phyloP scores from a whole-genome alignment of 2,329 filamentous ascomycete genomes.

The Sporothrix mexicana region DNA sequence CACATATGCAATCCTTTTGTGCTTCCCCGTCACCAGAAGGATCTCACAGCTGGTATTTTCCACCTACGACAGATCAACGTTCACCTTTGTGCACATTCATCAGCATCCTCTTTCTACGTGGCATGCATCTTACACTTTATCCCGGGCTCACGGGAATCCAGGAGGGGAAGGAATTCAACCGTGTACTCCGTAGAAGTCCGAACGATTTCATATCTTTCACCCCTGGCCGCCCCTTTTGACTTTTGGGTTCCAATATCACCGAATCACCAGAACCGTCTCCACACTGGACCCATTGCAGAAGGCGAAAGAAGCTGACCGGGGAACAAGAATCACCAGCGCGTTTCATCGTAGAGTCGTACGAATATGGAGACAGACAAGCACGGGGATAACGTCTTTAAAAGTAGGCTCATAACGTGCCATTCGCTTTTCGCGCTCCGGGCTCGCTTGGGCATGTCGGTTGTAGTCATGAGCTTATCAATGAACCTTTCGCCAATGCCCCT shows the following conservation, averaged over 20 bases:
- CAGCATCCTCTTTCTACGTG: not conserved
- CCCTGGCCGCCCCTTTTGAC: not conserved
- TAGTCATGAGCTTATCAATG: too few species aligned
- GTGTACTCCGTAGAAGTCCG: too few species aligned
- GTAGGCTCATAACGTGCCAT: not conserved
- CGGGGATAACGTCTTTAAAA: not conserved
- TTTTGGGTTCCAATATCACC: not conserved
- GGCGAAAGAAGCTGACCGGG: not conserved
- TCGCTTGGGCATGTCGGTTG: not conserved
- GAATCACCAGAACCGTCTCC: not conserved
- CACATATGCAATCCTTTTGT: not conserved
- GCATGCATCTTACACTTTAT: not conserved
- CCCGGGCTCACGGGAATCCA: not conserved
- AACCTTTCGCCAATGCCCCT: too few species aligned
- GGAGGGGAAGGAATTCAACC: too few species aligned
- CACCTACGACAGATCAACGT: not conserved
- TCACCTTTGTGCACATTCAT: not conserved
- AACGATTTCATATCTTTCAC: too few species aligned
- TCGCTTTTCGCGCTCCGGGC: not conserved
- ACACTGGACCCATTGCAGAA: not conserved
- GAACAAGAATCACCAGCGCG: not conserved
- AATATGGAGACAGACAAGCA: too few species aligned
- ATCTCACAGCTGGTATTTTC: not conserved
- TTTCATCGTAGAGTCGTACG: slow-evolving; percentile 20
- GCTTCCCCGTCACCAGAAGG: not conserved